Conservation (phyloP, 1,139 yeast genomes). For the Geotrichum reessii region DNA sequence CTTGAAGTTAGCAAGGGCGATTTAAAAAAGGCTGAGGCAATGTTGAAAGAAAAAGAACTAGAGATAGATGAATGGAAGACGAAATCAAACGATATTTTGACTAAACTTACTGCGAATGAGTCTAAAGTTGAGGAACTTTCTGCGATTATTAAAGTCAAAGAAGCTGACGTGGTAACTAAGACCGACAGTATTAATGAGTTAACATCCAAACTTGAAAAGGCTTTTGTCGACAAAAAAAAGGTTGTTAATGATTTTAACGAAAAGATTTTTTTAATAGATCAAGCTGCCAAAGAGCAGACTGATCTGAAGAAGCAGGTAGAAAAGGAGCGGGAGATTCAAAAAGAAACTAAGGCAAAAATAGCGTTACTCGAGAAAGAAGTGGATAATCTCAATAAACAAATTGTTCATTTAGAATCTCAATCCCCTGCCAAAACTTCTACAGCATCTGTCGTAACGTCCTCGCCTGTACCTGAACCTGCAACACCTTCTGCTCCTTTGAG, state of each 20-base stretch:
- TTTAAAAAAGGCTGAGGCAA: conserved; percentile 6
- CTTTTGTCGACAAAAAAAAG: background rate
- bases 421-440: background rate
- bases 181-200: background rate
- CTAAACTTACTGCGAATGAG: background rate
- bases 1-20: conserved; percentile 12
- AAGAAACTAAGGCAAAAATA: background rate
- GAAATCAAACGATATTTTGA: background rate
- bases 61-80: background rate
- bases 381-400: background rate
- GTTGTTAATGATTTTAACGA: too few relatives aligned
- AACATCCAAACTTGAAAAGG: too few relatives aligned
- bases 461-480: background rate
- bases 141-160: background rate
- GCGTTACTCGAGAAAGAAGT: background rate
- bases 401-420: background rate
- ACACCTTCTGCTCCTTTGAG: conserved; percentile 4
- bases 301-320: too few relatives aligned
- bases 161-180: background rate
- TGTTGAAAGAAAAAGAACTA: background rate
- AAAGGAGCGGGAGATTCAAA: too few relatives aligned
- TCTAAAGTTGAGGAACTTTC: background rate
- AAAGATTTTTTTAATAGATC: conserved; percentile 9
- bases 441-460: background rate
- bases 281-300: background rate